Evolutionary conservation across 352 stramenopile genomes (phyloP), one percentile per base, ranked within the genome.

Genomic region (Phytophthora fragariaefolia): DNA sequence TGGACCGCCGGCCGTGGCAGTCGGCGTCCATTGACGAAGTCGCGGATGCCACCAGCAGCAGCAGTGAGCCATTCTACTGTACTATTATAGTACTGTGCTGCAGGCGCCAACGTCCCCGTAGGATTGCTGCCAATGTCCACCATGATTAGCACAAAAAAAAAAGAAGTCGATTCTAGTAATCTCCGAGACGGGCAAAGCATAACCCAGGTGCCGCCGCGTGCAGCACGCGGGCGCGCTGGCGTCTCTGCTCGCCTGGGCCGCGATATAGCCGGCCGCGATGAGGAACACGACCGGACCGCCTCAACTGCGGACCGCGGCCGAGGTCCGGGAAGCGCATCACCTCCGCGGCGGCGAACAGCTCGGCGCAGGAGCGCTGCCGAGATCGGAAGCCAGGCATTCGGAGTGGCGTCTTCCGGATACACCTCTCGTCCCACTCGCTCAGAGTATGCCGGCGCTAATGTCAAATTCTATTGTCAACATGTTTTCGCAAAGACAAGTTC

Each of bases 111-210:
- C 34, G 34, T 17, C 34, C 15, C 34, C 34, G 18, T 6, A 42
- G 34, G 34, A 42, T 42, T 42, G 6, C 30, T 38, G 9, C 30
- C 5, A 13, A 17, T n/a, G n/a, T n/a, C n/a, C n/a, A n/a, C n/a
- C 34, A 42, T 64, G 52, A 71, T 67, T 71, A 71, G 67, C 27
- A 74, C 60, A 69, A 69, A n/a, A 52, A 42, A 38, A 26, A 20
- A 60, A 58, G 43, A 58, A 36, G 10, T n/a, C 9, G 6, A 23
- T 20, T 28, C 48, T 27, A n/a, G n/a, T n/a, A n/a, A n/a, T n/a
- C n/a, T n/a, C n/a, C n/a, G n/a, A n/a, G n/a, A n/a, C n/a, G n/a
- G n/a, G n/a, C n/a, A 66, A 66, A 47, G 15, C 61, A 73, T 73
- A 73, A 69, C 57, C 59, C 2, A 30, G 17, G 24, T 40, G 38